phyloP scores from a whole-genome alignment of 2,329 filamentous ascomycete genomes.

The Venturia aucupariae region DNA sequence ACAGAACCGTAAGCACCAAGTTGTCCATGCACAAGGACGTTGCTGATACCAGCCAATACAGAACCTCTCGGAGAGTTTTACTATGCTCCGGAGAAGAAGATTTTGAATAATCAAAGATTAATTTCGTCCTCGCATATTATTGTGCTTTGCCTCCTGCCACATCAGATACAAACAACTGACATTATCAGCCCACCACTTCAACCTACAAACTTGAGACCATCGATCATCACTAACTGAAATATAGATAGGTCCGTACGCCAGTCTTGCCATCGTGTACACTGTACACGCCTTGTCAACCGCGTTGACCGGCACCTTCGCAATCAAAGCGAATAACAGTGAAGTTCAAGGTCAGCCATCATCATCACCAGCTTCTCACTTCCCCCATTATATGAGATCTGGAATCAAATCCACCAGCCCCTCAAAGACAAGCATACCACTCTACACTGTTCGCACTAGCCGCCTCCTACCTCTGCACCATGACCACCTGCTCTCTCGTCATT shows the following conservation, averaged over 20 bases:
- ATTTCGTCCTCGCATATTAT: not conserved
- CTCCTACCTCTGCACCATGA: not conserved
- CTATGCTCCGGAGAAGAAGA: not conserved
- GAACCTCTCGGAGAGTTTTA: not conserved
- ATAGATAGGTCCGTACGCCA: slow-evolving; percentile 5
- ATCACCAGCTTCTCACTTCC: not conserved
- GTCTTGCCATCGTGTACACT: not conserved
- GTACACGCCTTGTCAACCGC: not conserved
- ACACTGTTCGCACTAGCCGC: slow-evolving; percentile 4
- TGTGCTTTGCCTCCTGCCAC: not conserved
- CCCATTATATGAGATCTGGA: no score
- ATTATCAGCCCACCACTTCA: slow-evolving; percentile 2
- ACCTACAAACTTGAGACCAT: not conserved
- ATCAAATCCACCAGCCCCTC: not conserved
- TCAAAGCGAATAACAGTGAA: not conserved
- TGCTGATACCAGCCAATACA: not conserved
- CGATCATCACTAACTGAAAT: slow-evolving; percentile 3
- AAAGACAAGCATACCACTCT: not conserved
- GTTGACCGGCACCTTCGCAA: not conserved
- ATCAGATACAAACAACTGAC: not conserved
- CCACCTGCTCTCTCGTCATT: slow-evolving; percentile 4
- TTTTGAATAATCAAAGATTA: not conserved
- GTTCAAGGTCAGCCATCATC: not conserved
- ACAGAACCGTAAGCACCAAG: not conserved
- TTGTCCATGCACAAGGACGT: not conserved